Evolutionary conservation across 768 basidiomycete genomes (phyloP).

Genomic region (Dendrothele bispora): DNA sequence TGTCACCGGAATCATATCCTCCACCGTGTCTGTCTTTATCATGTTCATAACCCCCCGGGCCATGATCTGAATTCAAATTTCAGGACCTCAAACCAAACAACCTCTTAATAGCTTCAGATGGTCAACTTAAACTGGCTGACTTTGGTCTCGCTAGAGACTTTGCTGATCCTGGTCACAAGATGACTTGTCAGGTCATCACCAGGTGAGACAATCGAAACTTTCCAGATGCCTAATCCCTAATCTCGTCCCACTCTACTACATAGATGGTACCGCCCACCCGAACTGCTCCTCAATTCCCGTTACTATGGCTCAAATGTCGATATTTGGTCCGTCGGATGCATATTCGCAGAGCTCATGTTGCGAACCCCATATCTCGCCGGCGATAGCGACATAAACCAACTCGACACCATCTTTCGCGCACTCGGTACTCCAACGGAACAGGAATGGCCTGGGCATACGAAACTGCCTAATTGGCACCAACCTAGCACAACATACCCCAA

Average conservation of each 20-base stretch:
- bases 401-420: slow-evolving; percentile 92
- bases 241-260: too few relatives aligned
- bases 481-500: slow-evolving; percentile 85
- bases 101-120: slow-evolving; percentile 87
- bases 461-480: slow-evolving; percentile 89
- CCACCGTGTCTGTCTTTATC: slow-evolving; percentile 66
- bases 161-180: slow-evolving; percentile 91
- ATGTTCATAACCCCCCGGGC: not conserved
- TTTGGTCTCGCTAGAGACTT: slow-evolving; percentile 98
- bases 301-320: slow-evolving; percentile 93
- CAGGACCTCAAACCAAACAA: slow-evolving; percentile 99
- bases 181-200: slow-evolving; percentile 99
- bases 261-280: slow-evolving; percentile 99
- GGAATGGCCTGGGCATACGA: slow-evolving; percentile 95
- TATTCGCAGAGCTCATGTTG: slow-evolving; percentile 96
- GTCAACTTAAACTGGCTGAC: slow-evolving; percentile 95
- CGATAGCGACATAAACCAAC: slow-evolving; percentile 94
- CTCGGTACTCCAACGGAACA: slow-evolving; percentile 95
- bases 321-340: slow-evolving; percentile 97
- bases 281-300: slow-evolving; percentile 87
- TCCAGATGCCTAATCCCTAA: too few relatives aligned
- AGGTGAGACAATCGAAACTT: slow-evolving; percentile 55
- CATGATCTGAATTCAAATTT: not conserved
- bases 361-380: slow-evolving; percentile 95
- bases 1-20: slow-evolving; percentile 94